phyloP scores from a whole-genome alignment of 2,329 filamentous ascomycete genomes.

The Apiospora kogelbergensis region DNA sequence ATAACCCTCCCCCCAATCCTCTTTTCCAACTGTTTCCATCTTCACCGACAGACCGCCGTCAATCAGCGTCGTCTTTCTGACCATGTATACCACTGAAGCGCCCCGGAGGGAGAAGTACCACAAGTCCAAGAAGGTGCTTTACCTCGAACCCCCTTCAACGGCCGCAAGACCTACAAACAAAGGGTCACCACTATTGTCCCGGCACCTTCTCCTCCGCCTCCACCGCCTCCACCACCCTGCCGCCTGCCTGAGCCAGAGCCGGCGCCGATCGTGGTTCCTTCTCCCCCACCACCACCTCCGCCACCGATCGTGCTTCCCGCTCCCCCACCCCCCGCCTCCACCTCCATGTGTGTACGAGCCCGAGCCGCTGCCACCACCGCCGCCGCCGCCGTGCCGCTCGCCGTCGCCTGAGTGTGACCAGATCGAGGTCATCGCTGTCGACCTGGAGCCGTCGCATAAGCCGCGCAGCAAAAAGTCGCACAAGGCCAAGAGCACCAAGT shows the following conservation, averaged over 20 bases:
- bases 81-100: conserved; percentile 29
- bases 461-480: conserved; percentile 29
- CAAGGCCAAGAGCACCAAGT: conserved; percentile 22
- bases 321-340: not conserved
- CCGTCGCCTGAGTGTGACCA: conserved; percentile 23
- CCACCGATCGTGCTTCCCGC: not conserved
- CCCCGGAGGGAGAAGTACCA: conserved; percentile 33
- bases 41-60: conserved; percentile 11
- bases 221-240: conserved; percentile 17
- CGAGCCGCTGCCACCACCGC: conserved; percentile 13
- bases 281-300: conserved; percentile 16
- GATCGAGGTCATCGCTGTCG: conserved; percentile 44
- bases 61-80: conserved; percentile 12
- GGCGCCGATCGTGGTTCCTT: not conserved
- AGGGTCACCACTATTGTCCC: conserved; percentile 40
- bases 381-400: conserved; percentile 14
- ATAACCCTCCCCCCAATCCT: not conserved
- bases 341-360: conserved; percentile 19
- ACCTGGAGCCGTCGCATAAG: conserved; percentile 37
- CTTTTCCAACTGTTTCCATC: not conserved
- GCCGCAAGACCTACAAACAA: conserved; percentile 35
- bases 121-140: conserved; percentile 41
- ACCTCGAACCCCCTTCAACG: conserved; percentile 39
- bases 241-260: conserved; percentile 10
- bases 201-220: conserved; percentile 21